Conservation (phyloP, 1,284 basidiomycete genomes). For the Peniophora sp. region DNA sequence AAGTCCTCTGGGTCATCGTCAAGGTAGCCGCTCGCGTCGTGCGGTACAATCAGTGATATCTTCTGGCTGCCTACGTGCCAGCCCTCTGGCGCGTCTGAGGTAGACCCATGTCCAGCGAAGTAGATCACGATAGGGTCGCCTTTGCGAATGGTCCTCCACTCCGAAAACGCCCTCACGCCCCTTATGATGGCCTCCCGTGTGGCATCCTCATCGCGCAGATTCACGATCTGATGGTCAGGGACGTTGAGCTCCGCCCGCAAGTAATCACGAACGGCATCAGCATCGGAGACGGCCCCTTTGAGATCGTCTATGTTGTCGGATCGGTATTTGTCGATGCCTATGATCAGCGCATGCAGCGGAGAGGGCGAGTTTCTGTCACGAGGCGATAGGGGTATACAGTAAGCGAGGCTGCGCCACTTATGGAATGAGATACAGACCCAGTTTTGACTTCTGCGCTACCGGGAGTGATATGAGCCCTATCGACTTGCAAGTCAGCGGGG, state of each 20-base stretch:
- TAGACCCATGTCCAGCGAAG: conserved; percentile 26
- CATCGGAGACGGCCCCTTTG: conserved; percentile 22
- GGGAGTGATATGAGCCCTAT: no score
- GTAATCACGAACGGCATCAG: not conserved
- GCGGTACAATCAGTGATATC: not conserved
- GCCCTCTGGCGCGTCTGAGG: not conserved
- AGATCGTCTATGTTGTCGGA: conserved; percentile 11
- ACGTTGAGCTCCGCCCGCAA: conserved; percentile 13
- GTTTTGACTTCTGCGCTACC: no score
- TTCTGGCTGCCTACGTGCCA: not conserved
- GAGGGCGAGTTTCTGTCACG: no score
- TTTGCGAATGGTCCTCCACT: conserved; percentile 16
- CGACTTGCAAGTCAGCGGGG: no score
- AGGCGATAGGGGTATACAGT: no score
- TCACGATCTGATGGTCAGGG: conserved; percentile 20
- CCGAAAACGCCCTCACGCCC: conserved; percentile 17
- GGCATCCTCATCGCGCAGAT: conserved; percentile 23
- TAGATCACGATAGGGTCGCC: conserved; percentile 26
- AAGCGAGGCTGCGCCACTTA: no score
- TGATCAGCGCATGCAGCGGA: not conserved
- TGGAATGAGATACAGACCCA: no score
- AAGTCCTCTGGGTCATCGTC: not conserved
- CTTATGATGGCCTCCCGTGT: conserved; percentile 23
- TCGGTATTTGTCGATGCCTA: not conserved
- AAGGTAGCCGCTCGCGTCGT: not conserved